Conservation (phyloP, 2,329 filamentous ascomycete species). For the Aspergillus vadensis region DNA sequence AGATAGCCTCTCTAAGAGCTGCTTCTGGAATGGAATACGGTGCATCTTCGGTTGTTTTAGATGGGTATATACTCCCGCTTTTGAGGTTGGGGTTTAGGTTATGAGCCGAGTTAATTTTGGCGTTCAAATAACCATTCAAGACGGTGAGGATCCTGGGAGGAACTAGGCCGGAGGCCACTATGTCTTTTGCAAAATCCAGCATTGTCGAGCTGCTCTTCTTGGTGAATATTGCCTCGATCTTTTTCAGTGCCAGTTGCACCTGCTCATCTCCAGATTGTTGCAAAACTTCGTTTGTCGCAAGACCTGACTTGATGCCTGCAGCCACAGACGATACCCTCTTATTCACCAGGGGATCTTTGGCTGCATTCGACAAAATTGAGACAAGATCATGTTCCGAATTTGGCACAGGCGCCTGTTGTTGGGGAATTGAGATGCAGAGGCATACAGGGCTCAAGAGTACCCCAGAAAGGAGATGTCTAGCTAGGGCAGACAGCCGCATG, state of each 20-base stretch:
- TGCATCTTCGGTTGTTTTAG: slow-evolving; percentile 44
- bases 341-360: slow-evolving; percentile 1
- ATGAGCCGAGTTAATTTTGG: slow-evolving; percentile 19
- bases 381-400: not conserved
- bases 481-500: not conserved
- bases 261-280: not conserved
- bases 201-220: slow-evolving; percentile 2
- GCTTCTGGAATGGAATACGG: slow-evolving; percentile 52
- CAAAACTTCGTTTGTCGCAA: not conserved
- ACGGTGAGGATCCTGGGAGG: slow-evolving; percentile 17
- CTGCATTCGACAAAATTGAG: slow-evolving; percentile 2
- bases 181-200: slow-evolving; percentile 6
- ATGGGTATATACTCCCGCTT: slow-evolving; percentile 17
- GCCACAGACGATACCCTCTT: not conserved
- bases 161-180: slow-evolving; percentile 19
- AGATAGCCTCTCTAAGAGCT: slow-evolving; percentile 54
- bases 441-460: not conserved
- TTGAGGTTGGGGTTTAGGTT: slow-evolving; percentile 16
- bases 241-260: slow-evolving; percentile 3
- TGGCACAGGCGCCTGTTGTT: not conserved
- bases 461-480: not conserved
- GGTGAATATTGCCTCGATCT: slow-evolving; percentile 7
- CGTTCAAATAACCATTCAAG: slow-evolving; percentile 20
- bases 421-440: not conserved
- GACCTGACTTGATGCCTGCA: not conserved